These are phyloP conservation scores for Calonectria leucothoes DNA, from an alignment of 2,329 filamentous ascomycete species.

Conservation along the genomic window DNA sequence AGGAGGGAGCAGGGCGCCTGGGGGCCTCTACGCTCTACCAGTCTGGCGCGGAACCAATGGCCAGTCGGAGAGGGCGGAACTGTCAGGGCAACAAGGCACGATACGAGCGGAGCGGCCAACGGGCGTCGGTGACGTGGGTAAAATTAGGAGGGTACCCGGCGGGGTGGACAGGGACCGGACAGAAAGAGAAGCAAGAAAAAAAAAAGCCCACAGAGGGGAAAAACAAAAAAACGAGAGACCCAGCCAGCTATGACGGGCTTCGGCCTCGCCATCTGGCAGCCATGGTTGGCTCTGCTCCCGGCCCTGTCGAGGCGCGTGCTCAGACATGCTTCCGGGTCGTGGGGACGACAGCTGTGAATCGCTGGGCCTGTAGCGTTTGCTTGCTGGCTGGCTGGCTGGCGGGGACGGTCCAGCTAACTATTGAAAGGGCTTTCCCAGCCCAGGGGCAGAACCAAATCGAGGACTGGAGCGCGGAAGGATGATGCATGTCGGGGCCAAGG, in stretches of 20 bases:
- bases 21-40: slow-evolving; percentile 1
- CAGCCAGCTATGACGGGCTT: slow-evolving; percentile 9
- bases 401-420: neutral
- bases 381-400: too few species aligned
- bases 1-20: slow-evolving; percentile 3
- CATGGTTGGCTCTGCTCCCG: slow-evolving; percentile 9
- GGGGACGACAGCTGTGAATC: slow-evolving; percentile 5
- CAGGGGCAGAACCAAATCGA: neutral
- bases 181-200: neutral
- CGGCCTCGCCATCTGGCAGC: neutral
- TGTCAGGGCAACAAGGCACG: slow-evolving; percentile 9
- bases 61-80: slow-evolving; percentile 22
- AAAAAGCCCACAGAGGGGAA: neutral
- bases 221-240: neutral
- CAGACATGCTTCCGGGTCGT: neutral
- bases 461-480: neutral
- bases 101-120: slow-evolving; percentile 1
- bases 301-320: neutral
- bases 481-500: neutral
- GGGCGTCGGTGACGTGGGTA: slow-evolving; percentile 12
- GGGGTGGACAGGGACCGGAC: neutral
- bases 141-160: slow-evolving; percentile 15
- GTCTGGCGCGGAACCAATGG: slow-evolving; percentile 11
- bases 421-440: neutral
- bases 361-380: neutral